Evolutionary conservation across 2,329 filamentous ascomycete species (phyloP).

Genomic region (Hymenoscyphus fructigenus): DNA sequence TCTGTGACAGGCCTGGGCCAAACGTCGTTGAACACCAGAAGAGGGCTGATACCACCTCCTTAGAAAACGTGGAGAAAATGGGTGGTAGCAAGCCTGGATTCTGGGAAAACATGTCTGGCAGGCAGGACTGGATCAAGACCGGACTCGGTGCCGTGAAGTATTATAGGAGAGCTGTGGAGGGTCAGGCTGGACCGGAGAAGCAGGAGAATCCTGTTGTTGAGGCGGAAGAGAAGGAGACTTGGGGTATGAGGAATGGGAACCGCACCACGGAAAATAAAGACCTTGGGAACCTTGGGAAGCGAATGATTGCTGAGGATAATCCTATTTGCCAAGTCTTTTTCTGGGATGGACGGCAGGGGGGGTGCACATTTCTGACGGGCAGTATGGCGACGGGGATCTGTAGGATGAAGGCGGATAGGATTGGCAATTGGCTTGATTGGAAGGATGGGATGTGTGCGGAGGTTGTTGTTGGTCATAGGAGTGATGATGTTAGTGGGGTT

Average conservation of each 20-base stretch:
- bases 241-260: neutral
- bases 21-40: no score
- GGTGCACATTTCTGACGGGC: neutral
- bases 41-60: no score
- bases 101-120: no score
- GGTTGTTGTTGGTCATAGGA: neutral
- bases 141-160: no score
- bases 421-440: neutral
- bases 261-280: neutral
- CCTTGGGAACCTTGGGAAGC: neutral
- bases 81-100: no score
- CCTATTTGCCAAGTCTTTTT: neutral
- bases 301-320: neutral
- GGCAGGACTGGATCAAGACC: no score
- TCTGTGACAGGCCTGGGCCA: no score
- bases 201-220: no score
- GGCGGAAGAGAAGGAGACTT: no score
- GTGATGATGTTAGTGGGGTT: neutral
- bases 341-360: neutral
- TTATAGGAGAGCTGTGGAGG: no score
- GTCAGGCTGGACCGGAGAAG: no score
- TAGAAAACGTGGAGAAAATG: no score
- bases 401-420: neutral
- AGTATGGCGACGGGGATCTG: neutral
- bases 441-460: neutral